These are phyloP conservation scores for Teunomyces kruisii DNA, from an alignment of 805 yeast species.

Conservation along the genomic window DNA sequence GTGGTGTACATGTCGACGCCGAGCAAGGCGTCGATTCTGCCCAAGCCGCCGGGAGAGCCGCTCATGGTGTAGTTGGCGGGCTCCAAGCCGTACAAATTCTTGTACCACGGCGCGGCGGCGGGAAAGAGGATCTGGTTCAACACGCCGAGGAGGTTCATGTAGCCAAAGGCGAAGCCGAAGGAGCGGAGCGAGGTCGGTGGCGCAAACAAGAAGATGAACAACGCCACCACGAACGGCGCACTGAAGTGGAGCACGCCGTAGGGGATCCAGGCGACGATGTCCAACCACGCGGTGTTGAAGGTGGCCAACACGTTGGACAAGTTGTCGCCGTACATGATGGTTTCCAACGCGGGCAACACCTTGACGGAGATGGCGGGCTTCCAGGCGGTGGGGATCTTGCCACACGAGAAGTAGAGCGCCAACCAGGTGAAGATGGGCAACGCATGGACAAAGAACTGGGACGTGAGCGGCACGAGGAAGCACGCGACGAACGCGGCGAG, in stretches of 20 bases:
- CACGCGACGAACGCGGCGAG: conserved; percentile 44
- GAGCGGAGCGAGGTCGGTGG: conserved; percentile 86
- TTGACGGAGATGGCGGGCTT: conserved; percentile 90
- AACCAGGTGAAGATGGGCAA: conserved; percentile 86
- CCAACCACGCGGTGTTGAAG: conserved; percentile 61
- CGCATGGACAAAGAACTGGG: conserved; percentile 82
- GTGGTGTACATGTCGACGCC: conserved; percentile 83
- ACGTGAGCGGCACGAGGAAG: conserved; percentile 66
- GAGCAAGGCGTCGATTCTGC: conserved; percentile 75
- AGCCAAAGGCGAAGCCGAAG: conserved; percentile 92
- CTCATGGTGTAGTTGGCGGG: conserved; percentile 90
- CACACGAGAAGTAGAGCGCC: conserved; percentile 73
- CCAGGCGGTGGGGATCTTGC: conserved; percentile 68
- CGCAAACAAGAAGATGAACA: conserved; percentile 75
- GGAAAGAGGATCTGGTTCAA: conserved; percentile 80
- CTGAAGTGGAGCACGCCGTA: conserved; percentile 89
- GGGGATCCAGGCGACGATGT: conserved; percentile 92
- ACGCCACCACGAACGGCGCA: conserved; percentile 87
- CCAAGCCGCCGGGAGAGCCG: conserved; percentile 96
- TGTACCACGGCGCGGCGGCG: conserved; percentile 98
- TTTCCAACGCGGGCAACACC: conserved; percentile 86
- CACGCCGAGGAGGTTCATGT: conserved; percentile 88
- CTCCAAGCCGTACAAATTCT: conserved; percentile 74
- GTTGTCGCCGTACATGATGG: conserved; percentile 89
- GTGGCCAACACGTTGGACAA: conserved; percentile 81